Conservation (phyloP, 2,329 filamentous ascomycete species). For the Penicillium fuscoglaucum region DNA sequence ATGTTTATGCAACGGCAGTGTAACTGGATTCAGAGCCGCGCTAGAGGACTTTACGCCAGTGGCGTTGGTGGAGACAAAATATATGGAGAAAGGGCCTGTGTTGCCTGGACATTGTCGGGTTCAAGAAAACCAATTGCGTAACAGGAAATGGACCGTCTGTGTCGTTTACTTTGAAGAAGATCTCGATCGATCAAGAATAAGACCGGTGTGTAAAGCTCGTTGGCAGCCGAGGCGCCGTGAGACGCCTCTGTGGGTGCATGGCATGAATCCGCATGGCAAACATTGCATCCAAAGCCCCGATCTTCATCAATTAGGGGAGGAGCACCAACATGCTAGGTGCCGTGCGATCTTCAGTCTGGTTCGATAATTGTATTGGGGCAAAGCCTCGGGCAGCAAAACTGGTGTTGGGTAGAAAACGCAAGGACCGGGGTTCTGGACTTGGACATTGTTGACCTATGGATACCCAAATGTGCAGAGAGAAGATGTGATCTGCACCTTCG, state of each 20-base stretch:
- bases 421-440: constrained; percentile 13
- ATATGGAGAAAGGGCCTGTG: constrained; percentile 14
- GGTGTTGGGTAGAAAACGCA: constrained; percentile 24
- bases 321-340: not conserved
- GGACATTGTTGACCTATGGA: constrained; percentile 16
- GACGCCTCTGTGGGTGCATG: constrained; percentile 15
- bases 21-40: constrained; percentile 28
- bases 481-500: constrained; percentile 19
- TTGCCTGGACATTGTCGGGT: constrained; percentile 11
- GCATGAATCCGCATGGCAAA: constrained; percentile 9
- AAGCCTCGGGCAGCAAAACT: constrained; percentile 24
- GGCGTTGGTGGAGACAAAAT: constrained; percentile 17
- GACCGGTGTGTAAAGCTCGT: constrained; percentile 9
- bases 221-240: constrained; percentile 12
- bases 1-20: constrained; percentile 15
- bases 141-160: constrained; percentile 8
- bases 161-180: constrained; percentile 16
- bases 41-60: constrained; percentile 19
- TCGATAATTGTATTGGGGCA: constrained; percentile 9
- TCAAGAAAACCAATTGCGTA: constrained; percentile 12
- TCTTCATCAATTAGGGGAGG: constrained; percentile 14
- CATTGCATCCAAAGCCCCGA: constrained; percentile 11
- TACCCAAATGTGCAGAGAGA: constrained; percentile 12
- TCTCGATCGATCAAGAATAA: constrained; percentile 23
- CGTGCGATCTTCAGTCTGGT: constrained; percentile 15